phyloP scores from a whole-genome alignment of 495 filamentous ascomycete species.

The Aspergillus mulundensis region DNA sequence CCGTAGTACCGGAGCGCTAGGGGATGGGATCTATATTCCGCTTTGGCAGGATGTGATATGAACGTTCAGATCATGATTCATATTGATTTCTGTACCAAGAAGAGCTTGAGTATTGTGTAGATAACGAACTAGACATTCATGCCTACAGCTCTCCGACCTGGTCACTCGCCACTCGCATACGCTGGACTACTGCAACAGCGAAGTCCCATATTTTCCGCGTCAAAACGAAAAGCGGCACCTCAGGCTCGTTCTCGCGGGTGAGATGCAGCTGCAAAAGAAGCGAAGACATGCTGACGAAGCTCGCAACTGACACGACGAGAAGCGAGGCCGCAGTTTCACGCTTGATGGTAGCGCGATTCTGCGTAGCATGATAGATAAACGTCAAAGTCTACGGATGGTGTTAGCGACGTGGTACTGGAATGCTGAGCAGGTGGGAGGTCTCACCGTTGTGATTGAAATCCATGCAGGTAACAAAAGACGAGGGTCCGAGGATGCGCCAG shows the following conservation, averaged over 20 bases:
- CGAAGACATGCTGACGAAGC: slow-evolving; percentile 69
- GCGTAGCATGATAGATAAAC: slow-evolving; percentile 73
- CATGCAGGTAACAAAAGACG: slow-evolving; percentile 78
- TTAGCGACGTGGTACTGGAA: not conserved
- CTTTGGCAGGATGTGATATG: not conserved
- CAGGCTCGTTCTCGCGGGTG: slow-evolving; percentile 58
- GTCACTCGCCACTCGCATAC: slow-evolving; percentile 39
- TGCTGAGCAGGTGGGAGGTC: slow-evolving; percentile 8
- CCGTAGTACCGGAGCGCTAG: too few relatives aligned
- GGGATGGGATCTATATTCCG: not conserved
- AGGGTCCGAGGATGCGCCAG: slow-evolving; percentile 69
- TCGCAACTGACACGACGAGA: slow-evolving; percentile 68
- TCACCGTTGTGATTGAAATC: slow-evolving; percentile 77
- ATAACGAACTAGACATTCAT: not conserved
- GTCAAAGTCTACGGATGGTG: slow-evolving; percentile 57
- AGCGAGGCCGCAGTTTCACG: slow-evolving; percentile 78
- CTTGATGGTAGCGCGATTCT: slow-evolving; percentile 75
- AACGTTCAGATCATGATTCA: not conserved
- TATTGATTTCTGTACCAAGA: not conserved
- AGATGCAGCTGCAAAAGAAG: slow-evolving; percentile 66
- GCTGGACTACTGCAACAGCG: slow-evolving; percentile 37
- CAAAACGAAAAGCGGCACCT: slow-evolving; percentile 59
- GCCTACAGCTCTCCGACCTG: slow-evolving; percentile 21
- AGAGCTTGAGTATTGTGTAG: not conserved
- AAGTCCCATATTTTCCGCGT: slow-evolving; percentile 44